Conservation (phyloP, 305 asterid genomes). For the Solanum hybrid region DNA sequence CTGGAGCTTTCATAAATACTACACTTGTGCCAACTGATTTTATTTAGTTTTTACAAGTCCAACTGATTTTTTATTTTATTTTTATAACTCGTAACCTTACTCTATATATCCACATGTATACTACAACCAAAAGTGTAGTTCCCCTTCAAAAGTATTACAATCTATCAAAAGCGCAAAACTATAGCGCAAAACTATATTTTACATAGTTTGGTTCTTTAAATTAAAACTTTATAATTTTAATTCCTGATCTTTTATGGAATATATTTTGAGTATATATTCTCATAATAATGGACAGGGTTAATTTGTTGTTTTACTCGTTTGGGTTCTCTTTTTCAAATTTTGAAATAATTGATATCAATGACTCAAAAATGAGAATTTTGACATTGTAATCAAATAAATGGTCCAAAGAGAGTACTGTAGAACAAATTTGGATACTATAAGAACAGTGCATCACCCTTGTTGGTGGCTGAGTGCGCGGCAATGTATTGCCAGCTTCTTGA, state of each 20-base stretch:
- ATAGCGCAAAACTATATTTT: background rate
- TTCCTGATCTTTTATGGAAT: slow-evolving; percentile 3
- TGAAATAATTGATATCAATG: background rate
- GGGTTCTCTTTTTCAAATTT: background rate
- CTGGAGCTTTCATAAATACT: background rate
- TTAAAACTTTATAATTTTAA: background rate
- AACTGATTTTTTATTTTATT: background rate
- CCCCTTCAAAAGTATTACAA: background rate
- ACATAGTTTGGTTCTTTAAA: background rate
- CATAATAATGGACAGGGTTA: background rate
- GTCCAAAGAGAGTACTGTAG: background rate
- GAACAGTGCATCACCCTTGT: slow-evolving; percentile 40
- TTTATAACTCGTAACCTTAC: too few relatives aligned
- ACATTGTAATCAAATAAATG: background rate
- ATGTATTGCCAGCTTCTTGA: slow-evolving; percentile 35
- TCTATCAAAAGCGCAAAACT: background rate
- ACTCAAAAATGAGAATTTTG: background rate
- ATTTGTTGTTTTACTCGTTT: background rate
- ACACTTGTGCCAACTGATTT: background rate
- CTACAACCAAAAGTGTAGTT: too few relatives aligned
- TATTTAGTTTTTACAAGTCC: background rate
- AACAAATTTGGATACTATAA: background rate
- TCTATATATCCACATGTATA: background rate
- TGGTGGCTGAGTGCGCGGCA: slow-evolving; percentile 52
- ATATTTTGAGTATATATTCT: background rate